These are phyloP conservation scores for Hypoxylon fuscum DNA, from an alignment of 495 filamentous ascomycete species.

Conservation along the genomic window DNA sequence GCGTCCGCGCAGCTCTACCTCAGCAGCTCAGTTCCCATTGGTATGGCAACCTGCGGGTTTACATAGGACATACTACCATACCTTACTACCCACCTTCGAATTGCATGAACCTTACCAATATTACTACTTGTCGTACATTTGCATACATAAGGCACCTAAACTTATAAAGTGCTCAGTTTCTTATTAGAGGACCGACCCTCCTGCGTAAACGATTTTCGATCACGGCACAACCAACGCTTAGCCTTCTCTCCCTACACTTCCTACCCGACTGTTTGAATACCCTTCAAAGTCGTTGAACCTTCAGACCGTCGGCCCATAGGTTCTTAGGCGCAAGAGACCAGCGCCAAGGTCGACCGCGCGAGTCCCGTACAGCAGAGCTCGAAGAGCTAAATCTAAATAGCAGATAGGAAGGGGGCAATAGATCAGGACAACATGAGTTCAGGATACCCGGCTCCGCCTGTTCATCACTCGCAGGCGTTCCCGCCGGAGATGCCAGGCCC, in stretches of 20 bases:
- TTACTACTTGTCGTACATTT: slow-evolving; percentile 22
- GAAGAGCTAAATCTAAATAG: slow-evolving; percentile 7
- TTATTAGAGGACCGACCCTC: slow-evolving; percentile 34
- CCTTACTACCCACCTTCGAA: slow-evolving; percentile 24
- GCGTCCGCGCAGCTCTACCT: slow-evolving; percentile 7
- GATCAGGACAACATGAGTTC: slow-evolving; percentile 42
- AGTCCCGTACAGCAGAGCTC: slow-evolving; percentile 7
- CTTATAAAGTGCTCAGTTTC: slow-evolving; percentile 8
- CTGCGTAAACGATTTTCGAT: slow-evolving; percentile 28
- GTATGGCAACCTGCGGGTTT: slow-evolving; percentile 26
- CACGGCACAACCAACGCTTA: background rate
- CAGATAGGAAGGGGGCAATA: slow-evolving; percentile 22
- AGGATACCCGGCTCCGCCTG: slow-evolving; percentile 46
- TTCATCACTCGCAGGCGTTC: slow-evolving; percentile 41
- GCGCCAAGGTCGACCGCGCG: slow-evolving; percentile 7
- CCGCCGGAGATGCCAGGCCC: slow-evolving; percentile 43
- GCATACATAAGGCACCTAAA: slow-evolving; percentile 15
- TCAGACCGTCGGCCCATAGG: slow-evolving; percentile 6
- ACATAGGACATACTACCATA: slow-evolving; percentile 6
- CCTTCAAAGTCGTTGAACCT: slow-evolving; percentile 6
- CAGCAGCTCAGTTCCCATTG: slow-evolving; percentile 24
- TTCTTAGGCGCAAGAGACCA: slow-evolving; percentile 13
- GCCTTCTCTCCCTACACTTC: background rate
- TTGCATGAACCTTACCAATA: slow-evolving; percentile 34
- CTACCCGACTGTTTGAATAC: slow-evolving; percentile 18